Base-by-base conservation (phyloP, 2,329 filamentous ascomycete species). In the Neoscytalidium dimidiatum region DNA sequence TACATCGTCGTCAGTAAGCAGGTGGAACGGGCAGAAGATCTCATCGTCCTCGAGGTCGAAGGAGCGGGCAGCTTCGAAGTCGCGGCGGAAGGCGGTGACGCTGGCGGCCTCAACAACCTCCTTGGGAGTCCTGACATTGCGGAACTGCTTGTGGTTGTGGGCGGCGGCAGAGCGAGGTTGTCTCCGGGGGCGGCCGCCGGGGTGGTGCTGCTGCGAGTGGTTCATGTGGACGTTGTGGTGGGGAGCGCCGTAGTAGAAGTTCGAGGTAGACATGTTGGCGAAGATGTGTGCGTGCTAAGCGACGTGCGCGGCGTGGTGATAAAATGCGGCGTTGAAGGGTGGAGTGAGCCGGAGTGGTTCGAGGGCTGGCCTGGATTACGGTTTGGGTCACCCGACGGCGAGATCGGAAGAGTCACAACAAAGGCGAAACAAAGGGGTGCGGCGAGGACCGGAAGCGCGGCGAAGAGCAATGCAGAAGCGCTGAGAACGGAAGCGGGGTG, bases 11-110 rank as follows among this genome's bases (percentile, higher is more conserved):
- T 97, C 94, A 38, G 93, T 96, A 82, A 98, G 84, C 71, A 98
- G 86, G 77, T 90, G 89, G 68, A 83, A 83, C 1, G 94, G 94
- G 81, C 94, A 97, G 80, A 98, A 98, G 79, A 97, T 90, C 81
- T 97, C 86, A 77, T 98, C 94, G 77, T 98, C 94, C 74, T 97
- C 94, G 68, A 98, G 85, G 72, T 98, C 94, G 74, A 98, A 98
- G 9, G 94, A 97, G 66, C 93, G 88, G 66, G 92, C 92, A 69
- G 92, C 91, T 81, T 98, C 94, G 71, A 96, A 96, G 75, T 93
- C 90, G 70, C 88, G 88, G 71, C 94, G 91, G 82, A 96, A 97
- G 68, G 89, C 88, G 67, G 86, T 85, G 66, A 96, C 83, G 58
- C 89, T 86, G 21, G 88, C 88, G n/a, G 90, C 85, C 78, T 96